Percentiles rank a stretch among this genome's conserved stretches.
Conservation (phyloP, 2,329 filamentous ascomycete species). For the Tolypocladium cylindrosporum region DNA sequence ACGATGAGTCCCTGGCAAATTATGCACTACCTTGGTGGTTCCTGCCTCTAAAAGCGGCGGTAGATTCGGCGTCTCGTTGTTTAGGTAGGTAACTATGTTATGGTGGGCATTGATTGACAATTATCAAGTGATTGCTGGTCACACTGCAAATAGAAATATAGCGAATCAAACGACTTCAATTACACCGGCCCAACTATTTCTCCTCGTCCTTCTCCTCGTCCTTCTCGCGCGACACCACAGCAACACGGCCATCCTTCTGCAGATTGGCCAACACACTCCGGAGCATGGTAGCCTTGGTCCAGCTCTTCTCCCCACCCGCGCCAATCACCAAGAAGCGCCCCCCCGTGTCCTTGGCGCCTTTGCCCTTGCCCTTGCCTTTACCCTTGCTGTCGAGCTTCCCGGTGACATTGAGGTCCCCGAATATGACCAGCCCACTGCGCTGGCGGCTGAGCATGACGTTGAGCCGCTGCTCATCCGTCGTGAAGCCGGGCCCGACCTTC, state of each 20-base stretch:
- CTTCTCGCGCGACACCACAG: background rate
- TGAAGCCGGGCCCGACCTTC: no score
- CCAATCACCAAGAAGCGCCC: background rate
- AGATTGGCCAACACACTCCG: background rate
- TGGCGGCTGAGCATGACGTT: constrained; percentile 11
- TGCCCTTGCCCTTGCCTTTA: background rate
- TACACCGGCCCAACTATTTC: no score
- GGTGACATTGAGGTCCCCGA: constrained; percentile 10
- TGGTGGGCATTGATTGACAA: no score
- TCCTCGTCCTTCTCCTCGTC: background rate
- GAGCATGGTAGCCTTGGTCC: background rate
- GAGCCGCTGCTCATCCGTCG: no score
- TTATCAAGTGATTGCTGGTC: no score
- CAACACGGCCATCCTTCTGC: background rate
- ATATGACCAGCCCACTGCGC: constrained; percentile 7
- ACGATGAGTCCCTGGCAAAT: no score
- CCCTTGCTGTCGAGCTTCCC: background rate
- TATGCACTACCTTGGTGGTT: no score
- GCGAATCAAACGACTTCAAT: no score
- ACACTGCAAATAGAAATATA: no score
- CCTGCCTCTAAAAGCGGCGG: no score
- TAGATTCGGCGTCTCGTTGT: no score
- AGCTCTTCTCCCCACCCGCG: background rate
- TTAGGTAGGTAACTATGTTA: no score
- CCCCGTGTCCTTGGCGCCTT: background rate